Percentiles rank a stretch among this genome's conserved stretches.
These are phyloP conservation scores for Pseudocercospora macadamiae DNA, from an alignment of 2,329 filamentous ascomycete genomes.

Conservation along the genomic window DNA sequence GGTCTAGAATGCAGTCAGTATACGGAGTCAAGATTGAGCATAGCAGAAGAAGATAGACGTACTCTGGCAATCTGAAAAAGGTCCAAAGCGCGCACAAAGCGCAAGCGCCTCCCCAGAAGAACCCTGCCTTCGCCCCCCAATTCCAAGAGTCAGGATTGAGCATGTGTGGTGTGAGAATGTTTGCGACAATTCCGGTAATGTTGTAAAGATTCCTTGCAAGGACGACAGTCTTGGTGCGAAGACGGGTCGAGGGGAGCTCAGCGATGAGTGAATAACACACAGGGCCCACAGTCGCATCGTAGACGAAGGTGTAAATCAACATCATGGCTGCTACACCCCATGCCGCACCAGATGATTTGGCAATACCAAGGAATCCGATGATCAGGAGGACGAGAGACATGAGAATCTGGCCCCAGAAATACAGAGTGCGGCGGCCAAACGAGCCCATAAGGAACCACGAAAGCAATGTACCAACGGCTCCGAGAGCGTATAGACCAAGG, in stretches of 20 bases:
- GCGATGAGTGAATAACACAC: conserved; percentile 37
- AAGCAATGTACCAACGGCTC: conserved; percentile 30
- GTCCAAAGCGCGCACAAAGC: conserved; percentile 44
- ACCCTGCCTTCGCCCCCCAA: conserved; percentile 31
- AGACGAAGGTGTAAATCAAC: conserved; percentile 36
- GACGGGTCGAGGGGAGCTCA: conserved; percentile 34
- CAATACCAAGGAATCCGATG: conserved; percentile 30
- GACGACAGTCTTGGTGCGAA: conserved; percentile 35
- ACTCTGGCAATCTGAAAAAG: conserved; percentile 49
- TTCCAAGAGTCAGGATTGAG: conserved; percentile 32
- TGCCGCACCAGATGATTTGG: conserved; percentile 20
- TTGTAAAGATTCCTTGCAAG: conserved; percentile 38
- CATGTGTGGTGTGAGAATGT: conserved; percentile 33
- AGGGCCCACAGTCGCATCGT: conserved; percentile 36
- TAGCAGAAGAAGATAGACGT: neutral
- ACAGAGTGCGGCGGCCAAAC: conserved; percentile 46
- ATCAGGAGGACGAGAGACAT: conserved; percentile 29
- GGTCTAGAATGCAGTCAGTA: conserved; percentile 10
- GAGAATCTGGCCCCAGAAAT: conserved; percentile 35
- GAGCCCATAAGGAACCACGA: conserved; percentile 41
- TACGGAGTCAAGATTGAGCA: neutral
- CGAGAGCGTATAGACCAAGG: conserved; percentile 36
- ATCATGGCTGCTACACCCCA: conserved; percentile 36
- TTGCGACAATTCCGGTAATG: conserved; percentile 29
- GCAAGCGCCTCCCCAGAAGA: conserved; percentile 47